A percentile compares a stretch with the other conserved stretches of the same genome.
These are phyloP conservation scores for Globisporangium middletonii DNA, from an alignment of 352 stramenopile genomes.

Conservation along the genomic window DNA sequence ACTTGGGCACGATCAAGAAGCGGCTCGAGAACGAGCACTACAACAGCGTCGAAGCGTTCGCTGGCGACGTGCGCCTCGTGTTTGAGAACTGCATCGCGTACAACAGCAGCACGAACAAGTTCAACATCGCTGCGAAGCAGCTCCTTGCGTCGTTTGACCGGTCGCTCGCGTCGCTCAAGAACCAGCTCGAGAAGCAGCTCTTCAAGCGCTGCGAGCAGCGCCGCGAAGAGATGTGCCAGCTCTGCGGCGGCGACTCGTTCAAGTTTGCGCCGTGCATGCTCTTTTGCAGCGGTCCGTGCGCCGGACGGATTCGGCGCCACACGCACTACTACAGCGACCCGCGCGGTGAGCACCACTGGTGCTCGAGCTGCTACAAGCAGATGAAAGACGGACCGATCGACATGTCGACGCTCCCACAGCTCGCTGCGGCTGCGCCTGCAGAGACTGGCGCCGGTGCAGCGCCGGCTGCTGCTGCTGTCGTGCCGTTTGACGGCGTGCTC, in stretches of 20 bases:
- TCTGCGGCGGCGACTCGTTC: constrained; percentile 87
- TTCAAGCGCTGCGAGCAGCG: constrained; percentile 81
- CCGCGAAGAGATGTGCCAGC: constrained; percentile 84
- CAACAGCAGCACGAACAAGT: constrained; percentile 88
- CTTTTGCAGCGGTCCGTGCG: constrained; percentile 84
- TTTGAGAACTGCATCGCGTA: constrained; percentile 90
- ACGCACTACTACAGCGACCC: constrained; percentile 87
- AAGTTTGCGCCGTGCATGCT: constrained; percentile 89
- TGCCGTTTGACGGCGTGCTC: constrained; percentile 65
- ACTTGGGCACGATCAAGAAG: constrained; percentile 98
- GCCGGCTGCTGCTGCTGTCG: constrained; percentile 15
- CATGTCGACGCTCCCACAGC: constrained; percentile 73
- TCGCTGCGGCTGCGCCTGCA: constrained; percentile 50
- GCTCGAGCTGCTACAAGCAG: constrained; percentile 86
- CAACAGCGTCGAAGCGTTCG: constrained; percentile 84
- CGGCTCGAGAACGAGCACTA: constrained; percentile 94
- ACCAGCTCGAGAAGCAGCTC: constrained; percentile 75
- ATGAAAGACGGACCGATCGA: constrained; percentile 92
- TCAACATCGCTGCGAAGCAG: constrained; percentile 82
- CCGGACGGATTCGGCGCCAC: constrained; percentile 74
- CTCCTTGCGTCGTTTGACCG: constrained; percentile 74
- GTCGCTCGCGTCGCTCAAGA: constrained; percentile 57
- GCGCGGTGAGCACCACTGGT: constrained; percentile 82
- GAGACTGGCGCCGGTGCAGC: constrained; percentile 14
- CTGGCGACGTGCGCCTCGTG: constrained; percentile 81